Percentiles rank a stretch among this genome's conserved stretches.
Evolutionary conservation across 2,329 filamentous ascomycete species (phyloP).

Genomic region (Claviceps fusiformis): DNA sequence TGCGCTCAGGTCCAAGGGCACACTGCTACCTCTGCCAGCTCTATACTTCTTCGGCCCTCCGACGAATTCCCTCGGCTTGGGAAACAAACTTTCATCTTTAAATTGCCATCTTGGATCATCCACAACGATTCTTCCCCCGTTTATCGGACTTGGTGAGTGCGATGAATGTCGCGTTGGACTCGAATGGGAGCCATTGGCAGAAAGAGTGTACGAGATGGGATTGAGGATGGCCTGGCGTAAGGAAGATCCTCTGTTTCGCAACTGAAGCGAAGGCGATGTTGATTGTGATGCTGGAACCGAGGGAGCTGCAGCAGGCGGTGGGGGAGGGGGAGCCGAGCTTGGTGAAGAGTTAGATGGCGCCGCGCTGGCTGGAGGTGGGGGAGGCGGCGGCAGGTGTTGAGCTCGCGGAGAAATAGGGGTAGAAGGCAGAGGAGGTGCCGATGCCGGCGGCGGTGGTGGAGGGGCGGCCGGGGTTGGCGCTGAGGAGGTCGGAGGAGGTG

Average conservation of each 20-base stretch:
- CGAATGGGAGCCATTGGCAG: slow-evolving; percentile 44
- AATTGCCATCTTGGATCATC: slow-evolving; percentile 80
- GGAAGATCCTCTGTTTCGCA: slow-evolving; percentile 29
- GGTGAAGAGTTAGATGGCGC: slow-evolving; percentile 20
- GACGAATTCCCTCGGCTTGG: slow-evolving; percentile 70
- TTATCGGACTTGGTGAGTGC: slow-evolving; percentile 16
- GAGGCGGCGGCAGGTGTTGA: slow-evolving; percentile 14
- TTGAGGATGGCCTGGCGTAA: slow-evolving; percentile 54
- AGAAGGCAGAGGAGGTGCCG: slow-evolving; percentile 6
- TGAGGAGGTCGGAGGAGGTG: slow-evolving; percentile 30
- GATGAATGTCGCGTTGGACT: slow-evolving; percentile 25
- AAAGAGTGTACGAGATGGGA: slow-evolving; percentile 62
- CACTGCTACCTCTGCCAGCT: slow-evolving; percentile 84
- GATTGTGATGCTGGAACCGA: slow-evolving; percentile 23
- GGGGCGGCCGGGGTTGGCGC: slow-evolving; percentile 24
- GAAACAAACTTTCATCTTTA: slow-evolving; percentile 65
- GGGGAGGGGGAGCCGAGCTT: slow-evolving; percentile 16
- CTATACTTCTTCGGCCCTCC: slow-evolving; percentile 69
- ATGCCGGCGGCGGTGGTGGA: slow-evolving; percentile 21
- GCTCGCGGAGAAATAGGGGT: slow-evolving; percentile 25
- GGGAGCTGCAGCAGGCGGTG: slow-evolving; percentile 14
- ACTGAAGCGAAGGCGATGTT: slow-evolving; percentile 23
- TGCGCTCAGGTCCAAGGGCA: slow-evolving; percentile 68
- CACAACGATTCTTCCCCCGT: slow-evolving; percentile 37
- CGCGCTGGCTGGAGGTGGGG: slow-evolving; percentile 21